These are phyloP conservation scores for Carex sylvatica DNA, from an alignment of 202 grass and related monocot species.

Conservation along the genomic window DNA sequence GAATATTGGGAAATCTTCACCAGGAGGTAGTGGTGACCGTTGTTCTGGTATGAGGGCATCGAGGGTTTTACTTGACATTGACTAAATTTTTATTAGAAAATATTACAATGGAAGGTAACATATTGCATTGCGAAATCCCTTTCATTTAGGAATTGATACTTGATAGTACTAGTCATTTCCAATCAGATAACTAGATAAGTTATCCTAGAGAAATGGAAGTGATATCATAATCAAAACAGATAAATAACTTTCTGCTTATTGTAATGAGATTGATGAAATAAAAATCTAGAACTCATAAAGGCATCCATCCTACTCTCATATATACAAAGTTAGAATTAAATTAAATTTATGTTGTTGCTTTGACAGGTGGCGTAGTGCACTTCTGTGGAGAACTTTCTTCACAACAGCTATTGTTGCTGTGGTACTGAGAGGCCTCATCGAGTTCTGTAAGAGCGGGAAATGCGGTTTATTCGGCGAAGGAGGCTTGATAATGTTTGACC, in stretches of 20 bases:
- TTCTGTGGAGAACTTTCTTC: conserved; percentile 95
- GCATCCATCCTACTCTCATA: background rate
- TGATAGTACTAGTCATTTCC: background rate
- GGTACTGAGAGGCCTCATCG: conserved; percentile 66
- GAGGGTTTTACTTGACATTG: background rate
- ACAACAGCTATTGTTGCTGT: conserved; percentile 91
- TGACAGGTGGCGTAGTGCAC: conserved; percentile 92
- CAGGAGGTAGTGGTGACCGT: background rate
- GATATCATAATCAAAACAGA: background rate
- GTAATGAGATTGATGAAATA: background rate
- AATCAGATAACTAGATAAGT: background rate
- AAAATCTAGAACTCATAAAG: background rate
- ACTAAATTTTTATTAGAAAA: background rate
- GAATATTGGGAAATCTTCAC: background rate
- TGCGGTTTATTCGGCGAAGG: conserved; percentile 94
- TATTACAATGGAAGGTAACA: background rate
- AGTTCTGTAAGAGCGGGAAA: conserved; percentile 75
- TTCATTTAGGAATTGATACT: background rate
- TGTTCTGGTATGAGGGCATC: background rate
- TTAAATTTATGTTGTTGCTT: conserved; percentile 9
- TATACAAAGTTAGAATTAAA: background rate
- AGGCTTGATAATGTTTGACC: conserved; percentile 96
- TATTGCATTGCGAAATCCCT: background rate
- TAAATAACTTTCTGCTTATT: background rate
- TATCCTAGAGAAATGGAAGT: background rate